These are phyloP conservation scores for Penicillium brasilianum DNA, from an alignment of 2,329 filamentous ascomycete genomes.

Conservation along the genomic window DNA sequence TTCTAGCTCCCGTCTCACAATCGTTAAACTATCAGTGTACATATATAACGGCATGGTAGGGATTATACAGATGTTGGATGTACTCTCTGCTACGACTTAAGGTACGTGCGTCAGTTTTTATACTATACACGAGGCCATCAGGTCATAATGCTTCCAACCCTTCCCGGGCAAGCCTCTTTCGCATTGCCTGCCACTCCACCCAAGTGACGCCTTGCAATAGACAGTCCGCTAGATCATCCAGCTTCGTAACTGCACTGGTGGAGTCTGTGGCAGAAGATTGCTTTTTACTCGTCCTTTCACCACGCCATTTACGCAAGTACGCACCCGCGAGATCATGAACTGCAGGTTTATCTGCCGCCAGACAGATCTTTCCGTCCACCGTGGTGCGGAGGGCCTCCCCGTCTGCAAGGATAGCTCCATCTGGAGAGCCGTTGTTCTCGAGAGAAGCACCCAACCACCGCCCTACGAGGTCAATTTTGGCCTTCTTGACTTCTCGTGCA, in stretches of 20 bases:
- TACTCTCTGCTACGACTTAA: no score
- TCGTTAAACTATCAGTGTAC: no score
- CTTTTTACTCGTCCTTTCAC: constrained; percentile 26
- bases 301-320: constrained; percentile 39
- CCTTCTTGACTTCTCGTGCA: constrained; percentile 47
- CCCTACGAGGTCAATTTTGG: constrained; percentile 68
- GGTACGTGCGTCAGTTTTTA: no score
- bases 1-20: no score
- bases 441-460: constrained; percentile 53
- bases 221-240: constrained; percentile 83
- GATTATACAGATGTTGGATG: no score
- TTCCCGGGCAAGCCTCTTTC: constrained; percentile 33
- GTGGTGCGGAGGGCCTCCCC: constrained; percentile 19
- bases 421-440: neutral
- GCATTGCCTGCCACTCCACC: constrained; percentile 69
- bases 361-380: constrained; percentile 21
- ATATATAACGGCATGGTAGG: no score
- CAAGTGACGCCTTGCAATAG: constrained; percentile 78
- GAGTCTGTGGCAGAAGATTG: constrained; percentile 6
- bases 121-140: neutral
- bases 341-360: constrained; percentile 24
- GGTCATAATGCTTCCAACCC: constrained; percentile 28
- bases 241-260: constrained; percentile 55
- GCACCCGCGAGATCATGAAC: constrained; percentile 32
- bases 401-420: constrained; percentile 16